Percentiles rank a stretch among this genome's conserved stretches.
Evolutionary conservation across 2,329 filamentous ascomycete species (phyloP).

Genomic region (Balansia obtecta): DNA sequence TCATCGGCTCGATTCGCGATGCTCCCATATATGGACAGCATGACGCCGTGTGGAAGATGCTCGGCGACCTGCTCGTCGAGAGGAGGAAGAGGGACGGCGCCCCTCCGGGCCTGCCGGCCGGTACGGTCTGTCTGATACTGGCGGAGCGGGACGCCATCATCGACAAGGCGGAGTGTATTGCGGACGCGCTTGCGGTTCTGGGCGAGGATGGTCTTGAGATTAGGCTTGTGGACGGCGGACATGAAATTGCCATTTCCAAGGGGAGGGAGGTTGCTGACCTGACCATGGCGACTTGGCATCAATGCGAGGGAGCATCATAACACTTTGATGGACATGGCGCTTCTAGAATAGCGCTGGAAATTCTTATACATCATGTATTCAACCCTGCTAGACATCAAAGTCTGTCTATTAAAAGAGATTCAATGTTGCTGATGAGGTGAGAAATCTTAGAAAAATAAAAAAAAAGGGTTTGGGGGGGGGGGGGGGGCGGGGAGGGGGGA

Average conservation of each 20-base stretch:
- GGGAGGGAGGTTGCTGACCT: slow-evolving; percentile 42
- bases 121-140: slow-evolving; percentile 51
- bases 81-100: slow-evolving; percentile 24
- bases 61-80: slow-evolving; percentile 36
- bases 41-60: slow-evolving; percentile 43
- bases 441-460: background rate
- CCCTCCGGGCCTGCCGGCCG: slow-evolving; percentile 24
- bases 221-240: slow-evolving; percentile 47
- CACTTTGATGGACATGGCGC: background rate
- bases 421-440: background rate
- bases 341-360: background rate
- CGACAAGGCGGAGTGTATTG: slow-evolving; percentile 47
- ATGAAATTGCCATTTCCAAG: slow-evolving; percentile 56
- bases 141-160: slow-evolving; percentile 57
- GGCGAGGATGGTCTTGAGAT: slow-evolving; percentile 45
- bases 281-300: slow-evolving; percentile 21
- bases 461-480: too few species aligned
- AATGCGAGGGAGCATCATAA: background rate
- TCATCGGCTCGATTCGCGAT: slow-evolving; percentile 57
- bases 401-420: background rate
- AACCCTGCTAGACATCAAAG: background rate
- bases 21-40: slow-evolving; percentile 54
- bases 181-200: slow-evolving; percentile 46
- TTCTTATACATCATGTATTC: background rate
- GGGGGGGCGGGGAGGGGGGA: too few species aligned